Evolutionary conservation across 176 grass and related monocot species (phyloP).

Genomic region (Avena sativa): DNA sequence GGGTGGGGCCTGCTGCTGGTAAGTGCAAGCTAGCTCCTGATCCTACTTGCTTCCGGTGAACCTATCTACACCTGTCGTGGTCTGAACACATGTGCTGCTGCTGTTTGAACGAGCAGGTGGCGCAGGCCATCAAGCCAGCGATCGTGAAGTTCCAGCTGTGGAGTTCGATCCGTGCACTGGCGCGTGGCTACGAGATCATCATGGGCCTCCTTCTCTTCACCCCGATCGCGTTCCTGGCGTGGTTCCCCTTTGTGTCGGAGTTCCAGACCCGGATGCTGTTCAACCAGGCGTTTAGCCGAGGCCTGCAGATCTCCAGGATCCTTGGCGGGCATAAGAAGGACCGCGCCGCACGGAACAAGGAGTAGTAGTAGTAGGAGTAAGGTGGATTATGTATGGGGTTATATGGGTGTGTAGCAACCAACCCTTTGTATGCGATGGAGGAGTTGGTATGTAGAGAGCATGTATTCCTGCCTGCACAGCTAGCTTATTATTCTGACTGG

Average conservation of each 20-base stretch:
- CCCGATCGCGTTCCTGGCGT: slow-evolving; percentile 80
- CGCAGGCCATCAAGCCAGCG: slow-evolving; percentile 61
- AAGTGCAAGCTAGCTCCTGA: background rate
- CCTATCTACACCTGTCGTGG: background rate
- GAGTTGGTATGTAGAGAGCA: background rate
- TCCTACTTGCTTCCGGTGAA: background rate
- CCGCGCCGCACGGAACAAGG: slow-evolving; percentile 63
- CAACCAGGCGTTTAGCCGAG: slow-evolving; percentile 96
- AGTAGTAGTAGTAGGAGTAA: slow-evolving; percentile 33
- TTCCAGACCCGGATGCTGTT: slow-evolving; percentile 97
- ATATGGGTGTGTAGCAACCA: background rate
- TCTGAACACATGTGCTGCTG: background rate
- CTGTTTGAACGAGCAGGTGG: slow-evolving; percentile 51
- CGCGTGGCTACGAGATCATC: slow-evolving; percentile 84
- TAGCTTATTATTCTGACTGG: background rate
- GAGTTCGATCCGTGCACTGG: slow-evolving; percentile 78
- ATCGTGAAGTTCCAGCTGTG: slow-evolving; percentile 49
- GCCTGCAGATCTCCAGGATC: slow-evolving; percentile 89
- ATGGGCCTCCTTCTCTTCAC: slow-evolving; percentile 92
- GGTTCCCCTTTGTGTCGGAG: slow-evolving; percentile 94
- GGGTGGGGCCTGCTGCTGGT: slow-evolving; percentile 94
- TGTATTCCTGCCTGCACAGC: background rate
- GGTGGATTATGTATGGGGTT: background rate
- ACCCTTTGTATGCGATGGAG: background rate
- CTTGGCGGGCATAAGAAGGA: slow-evolving; percentile 90